Conservation (phyloP, 768 basidiomycete genomes). For the Podaxis sp. region DNA sequence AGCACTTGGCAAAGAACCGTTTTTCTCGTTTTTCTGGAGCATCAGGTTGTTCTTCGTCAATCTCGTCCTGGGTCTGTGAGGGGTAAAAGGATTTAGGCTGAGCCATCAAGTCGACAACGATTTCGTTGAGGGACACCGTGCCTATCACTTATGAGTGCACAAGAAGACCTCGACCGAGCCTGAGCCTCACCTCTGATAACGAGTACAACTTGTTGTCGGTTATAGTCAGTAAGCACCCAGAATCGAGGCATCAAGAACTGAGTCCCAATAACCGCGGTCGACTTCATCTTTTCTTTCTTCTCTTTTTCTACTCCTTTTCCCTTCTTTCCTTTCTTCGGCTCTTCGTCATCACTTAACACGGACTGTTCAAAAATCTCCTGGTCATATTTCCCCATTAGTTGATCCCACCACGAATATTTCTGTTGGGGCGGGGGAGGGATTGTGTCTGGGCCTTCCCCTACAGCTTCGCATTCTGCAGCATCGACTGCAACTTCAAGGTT, state of each 20-base stretch:
- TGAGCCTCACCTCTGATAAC: slow-evolving; percentile 56
- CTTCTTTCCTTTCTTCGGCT: slow-evolving; percentile 13
- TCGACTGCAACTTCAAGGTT: slow-evolving; percentile 66
- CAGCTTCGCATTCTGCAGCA: slow-evolving; percentile 68
- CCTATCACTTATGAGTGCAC: slow-evolving; percentile 29
- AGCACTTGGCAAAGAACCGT: slow-evolving; percentile 35
- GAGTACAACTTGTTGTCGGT: slow-evolving; percentile 70
- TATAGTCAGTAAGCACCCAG: slow-evolving; percentile 85
- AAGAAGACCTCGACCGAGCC: slow-evolving; percentile 14
- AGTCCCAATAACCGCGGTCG: slow-evolving; percentile 61
- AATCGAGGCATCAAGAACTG: slow-evolving; percentile 78
- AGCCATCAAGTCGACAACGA: slow-evolving; percentile 84
- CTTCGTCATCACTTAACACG: slow-evolving; percentile 31
- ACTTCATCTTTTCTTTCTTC: slow-evolving; percentile 43
- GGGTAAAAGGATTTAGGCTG: slow-evolving; percentile 69
- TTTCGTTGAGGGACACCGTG: slow-evolving; percentile 86
- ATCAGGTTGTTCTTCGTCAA: background rate
- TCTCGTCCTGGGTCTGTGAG: slow-evolving; percentile 34
- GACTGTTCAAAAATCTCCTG: slow-evolving; percentile 79
- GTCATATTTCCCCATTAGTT: slow-evolving; percentile 78
- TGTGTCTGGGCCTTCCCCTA: slow-evolving; percentile 44
- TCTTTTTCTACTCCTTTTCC: slow-evolving; percentile 26
- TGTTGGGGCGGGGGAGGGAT: slow-evolving; percentile 40
- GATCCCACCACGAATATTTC: slow-evolving; percentile 81
- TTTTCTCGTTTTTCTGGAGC: slow-evolving; percentile 20